phyloP scores from a whole-genome alignment of 768 basidiomycete genomes.

The Boletus tomentosulus region DNA sequence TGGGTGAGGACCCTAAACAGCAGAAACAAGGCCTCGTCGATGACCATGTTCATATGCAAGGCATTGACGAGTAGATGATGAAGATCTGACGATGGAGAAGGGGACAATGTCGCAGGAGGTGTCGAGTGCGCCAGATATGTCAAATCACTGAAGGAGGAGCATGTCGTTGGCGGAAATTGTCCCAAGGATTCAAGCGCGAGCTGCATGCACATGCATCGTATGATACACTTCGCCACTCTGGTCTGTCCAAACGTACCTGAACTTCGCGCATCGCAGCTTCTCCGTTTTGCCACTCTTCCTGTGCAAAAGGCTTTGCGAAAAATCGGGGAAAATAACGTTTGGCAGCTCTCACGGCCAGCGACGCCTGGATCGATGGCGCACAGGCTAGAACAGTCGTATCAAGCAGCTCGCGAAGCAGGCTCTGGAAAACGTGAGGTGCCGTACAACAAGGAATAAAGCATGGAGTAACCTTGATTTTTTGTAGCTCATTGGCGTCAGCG shows the following conservation, averaged over 20 bases:
- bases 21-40: slow-evolving; percentile 61
- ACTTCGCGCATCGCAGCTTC: slow-evolving; percentile 33
- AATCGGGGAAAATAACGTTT: slow-evolving; percentile 44
- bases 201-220: slow-evolving; percentile 10
- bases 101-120: slow-evolving; percentile 12
- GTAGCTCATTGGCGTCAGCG: neutral
- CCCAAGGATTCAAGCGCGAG: slow-evolving; percentile 35
- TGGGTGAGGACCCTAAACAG: slow-evolving; percentile 36
- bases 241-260: slow-evolving; percentile 34
- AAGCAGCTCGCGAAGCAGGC: slow-evolving; percentile 28
- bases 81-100: slow-evolving; percentile 23
- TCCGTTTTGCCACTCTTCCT: slow-evolving; percentile 39
- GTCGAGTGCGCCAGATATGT: slow-evolving; percentile 23
- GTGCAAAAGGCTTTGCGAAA: slow-evolving; percentile 31
- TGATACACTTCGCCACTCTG: neutral
- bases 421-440: slow-evolving; percentile 18
- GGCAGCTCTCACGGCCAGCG: slow-evolving; percentile 45
- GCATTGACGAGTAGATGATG: slow-evolving; percentile 44
- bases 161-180: neutral
- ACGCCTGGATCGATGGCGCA: slow-evolving; percentile 38
- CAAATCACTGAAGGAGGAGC: slow-evolving; percentile 27
- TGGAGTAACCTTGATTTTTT: slow-evolving; percentile 19
- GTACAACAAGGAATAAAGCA: neutral
- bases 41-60: slow-evolving; percentile 47
- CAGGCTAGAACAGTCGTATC: slow-evolving; percentile 35